Conservation (phyloP, 768 basidiomycete genomes). For the Rhizopogon salebrosus region DNA sequence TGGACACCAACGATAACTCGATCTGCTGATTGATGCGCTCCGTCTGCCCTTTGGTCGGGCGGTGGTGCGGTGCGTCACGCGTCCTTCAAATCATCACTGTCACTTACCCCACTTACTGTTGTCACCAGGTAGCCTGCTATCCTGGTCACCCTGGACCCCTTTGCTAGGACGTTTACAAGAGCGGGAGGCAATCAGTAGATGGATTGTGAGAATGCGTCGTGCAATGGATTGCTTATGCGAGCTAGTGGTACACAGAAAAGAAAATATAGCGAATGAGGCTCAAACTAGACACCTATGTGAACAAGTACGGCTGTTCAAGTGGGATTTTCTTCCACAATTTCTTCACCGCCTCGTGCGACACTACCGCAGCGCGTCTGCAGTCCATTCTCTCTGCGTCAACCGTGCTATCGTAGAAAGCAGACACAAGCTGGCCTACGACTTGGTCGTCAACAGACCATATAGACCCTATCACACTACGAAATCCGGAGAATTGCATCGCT, state of each 20-base stretch:
- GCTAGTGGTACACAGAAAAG: too few species aligned
- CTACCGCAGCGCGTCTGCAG: not conserved
- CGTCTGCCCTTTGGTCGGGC: too few species aligned
- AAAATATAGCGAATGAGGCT: not conserved
- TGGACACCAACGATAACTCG: not conserved
- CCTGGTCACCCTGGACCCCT: too few species aligned
- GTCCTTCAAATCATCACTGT: not conserved
- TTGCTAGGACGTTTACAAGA: too few species aligned
- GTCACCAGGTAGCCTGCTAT: too few species aligned
- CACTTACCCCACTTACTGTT: too few species aligned
- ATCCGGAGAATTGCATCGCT: constrained; percentile 15
- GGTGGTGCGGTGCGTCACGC: too few species aligned
- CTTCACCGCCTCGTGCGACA: not conserved
- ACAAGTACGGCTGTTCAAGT: not conserved
- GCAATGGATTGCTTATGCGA: too few species aligned
- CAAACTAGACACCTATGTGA: not conserved
- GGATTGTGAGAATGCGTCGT: too few species aligned
- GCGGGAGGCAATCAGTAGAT: too few species aligned
- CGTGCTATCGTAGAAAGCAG: not conserved
- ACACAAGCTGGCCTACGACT: constrained; percentile 1
- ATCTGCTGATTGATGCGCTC: not conserved
- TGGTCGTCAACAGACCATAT: constrained; percentile 16
- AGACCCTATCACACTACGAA: constrained; percentile 14
- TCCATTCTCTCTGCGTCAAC: not conserved
- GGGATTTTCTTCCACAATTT: not conserved